These are phyloP conservation scores for Myrica gale DNA, from an alignment of 306 rosid species.

Conservation along the genomic window DNA sequence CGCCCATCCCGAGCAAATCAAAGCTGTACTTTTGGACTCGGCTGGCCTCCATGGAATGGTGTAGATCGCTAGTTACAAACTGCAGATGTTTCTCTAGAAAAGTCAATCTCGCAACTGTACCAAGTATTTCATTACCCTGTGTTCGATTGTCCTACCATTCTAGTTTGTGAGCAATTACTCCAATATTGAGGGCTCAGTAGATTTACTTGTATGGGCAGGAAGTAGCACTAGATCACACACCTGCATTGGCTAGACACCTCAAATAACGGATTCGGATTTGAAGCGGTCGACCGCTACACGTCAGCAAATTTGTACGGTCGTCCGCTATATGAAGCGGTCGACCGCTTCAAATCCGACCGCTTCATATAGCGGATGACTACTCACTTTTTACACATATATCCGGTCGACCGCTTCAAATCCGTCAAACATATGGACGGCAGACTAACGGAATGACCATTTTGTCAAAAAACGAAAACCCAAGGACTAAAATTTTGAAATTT, in stretches of 20 bases:
- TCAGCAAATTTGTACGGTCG: too few species aligned
- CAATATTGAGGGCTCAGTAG: constrained; percentile 5
- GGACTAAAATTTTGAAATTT: too few species aligned
- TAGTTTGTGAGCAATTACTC: constrained; percentile 11
- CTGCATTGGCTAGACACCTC: not conserved
- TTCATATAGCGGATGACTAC: too few species aligned
- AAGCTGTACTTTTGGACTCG: constrained; percentile 80
- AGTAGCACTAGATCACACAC: not conserved
- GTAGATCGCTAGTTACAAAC: constrained; percentile 24
- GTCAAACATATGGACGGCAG: too few species aligned
- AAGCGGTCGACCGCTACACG: too few species aligned
- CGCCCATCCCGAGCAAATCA: constrained; percentile 76
- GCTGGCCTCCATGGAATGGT: constrained; percentile 62
- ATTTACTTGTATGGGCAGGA: constrained; percentile 12
- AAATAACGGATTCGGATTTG: too few species aligned
- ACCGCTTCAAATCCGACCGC: too few species aligned
- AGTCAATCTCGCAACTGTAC: not conserved
- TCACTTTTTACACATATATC: too few species aligned
- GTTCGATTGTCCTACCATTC: constrained; percentile 17
- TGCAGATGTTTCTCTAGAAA: not conserved
- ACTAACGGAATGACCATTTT: too few species aligned
- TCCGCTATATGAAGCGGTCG: too few species aligned
- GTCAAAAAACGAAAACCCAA: too few species aligned
- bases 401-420: too few species aligned
- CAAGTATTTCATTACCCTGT: constrained; percentile 13